These are phyloP conservation scores for Hyphopichia wangnamkhiaoensis DNA, from an alignment of 1,139 yeast genomes.

Conservation along the genomic window DNA sequence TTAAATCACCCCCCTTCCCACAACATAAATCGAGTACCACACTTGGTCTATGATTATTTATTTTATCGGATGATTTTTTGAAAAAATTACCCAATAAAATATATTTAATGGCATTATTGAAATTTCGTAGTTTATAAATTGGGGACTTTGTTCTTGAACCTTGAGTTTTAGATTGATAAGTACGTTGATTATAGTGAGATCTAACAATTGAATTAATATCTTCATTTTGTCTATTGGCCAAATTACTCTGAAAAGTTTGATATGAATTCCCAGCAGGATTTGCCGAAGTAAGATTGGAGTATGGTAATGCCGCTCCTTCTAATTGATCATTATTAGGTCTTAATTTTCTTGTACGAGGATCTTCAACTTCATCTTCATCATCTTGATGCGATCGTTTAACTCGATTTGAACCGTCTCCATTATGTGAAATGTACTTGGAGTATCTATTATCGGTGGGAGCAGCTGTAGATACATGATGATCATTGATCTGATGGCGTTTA, in stretches of 20 bases:
- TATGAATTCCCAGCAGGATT: conserved; percentile 32
- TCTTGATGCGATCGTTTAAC: background rate
- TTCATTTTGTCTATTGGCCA: conserved; percentile 33
- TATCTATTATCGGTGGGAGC: conserved; percentile 22
- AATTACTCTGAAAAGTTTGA: conserved; percentile 44
- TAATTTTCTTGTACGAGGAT: background rate
- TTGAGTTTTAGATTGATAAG: conserved; percentile 63
- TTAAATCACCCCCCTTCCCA: conserved; percentile 97
- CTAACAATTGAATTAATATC: conserved; percentile 66
- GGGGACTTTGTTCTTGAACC: conserved; percentile 73
- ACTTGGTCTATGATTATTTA: conserved; percentile 18
- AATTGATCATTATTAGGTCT: background rate
- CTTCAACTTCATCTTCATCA: background rate
- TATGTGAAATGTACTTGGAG: conserved; percentile 24
- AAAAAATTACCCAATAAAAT: conserved; percentile 76
- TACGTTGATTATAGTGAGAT: conserved; percentile 82
- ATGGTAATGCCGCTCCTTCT: conserved; percentile 21
- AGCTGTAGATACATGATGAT: background rate
- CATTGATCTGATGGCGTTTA: conserved; percentile 9
- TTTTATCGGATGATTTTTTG: conserved; percentile 38
- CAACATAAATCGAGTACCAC: conserved; percentile 81
- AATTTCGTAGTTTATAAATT: conserved; percentile 80
- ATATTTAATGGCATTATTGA: conserved; percentile 89
- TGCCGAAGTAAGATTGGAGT: conserved; percentile 31
- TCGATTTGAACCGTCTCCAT: background rate